Conservation (phyloP, 306 rosid species). For the Cicer bijugum region DNA sequence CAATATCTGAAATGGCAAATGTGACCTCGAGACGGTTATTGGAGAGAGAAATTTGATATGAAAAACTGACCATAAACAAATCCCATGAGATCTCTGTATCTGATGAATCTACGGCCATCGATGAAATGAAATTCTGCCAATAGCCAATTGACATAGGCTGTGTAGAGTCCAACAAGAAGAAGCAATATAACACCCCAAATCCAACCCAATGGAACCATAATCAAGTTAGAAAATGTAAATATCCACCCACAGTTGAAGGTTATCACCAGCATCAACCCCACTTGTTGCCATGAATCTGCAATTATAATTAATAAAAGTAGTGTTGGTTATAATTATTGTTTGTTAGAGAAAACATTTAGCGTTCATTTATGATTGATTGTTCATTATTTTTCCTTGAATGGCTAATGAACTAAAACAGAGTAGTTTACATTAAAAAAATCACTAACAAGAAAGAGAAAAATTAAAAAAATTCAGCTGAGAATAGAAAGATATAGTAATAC, state of each 20-base stretch:
- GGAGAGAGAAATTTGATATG: neutral
- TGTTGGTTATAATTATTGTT: no score
- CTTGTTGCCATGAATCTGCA: constrained; percentile 64
- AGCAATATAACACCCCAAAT: constrained; percentile 63
- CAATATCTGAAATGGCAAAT: neutral
- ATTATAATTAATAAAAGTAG: neutral
- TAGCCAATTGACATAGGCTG: constrained; percentile 68
- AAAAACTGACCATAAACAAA: constrained; percentile 48
- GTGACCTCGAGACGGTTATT: neutral
- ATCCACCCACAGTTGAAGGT: constrained; percentile 64
- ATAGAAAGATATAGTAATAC: constrained; percentile 35
- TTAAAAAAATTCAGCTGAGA: neutral
- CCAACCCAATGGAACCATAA: constrained; percentile 69
- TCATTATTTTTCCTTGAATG: no score
- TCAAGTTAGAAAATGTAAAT: constrained; percentile 56
- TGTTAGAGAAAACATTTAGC: no score
- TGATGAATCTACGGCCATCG: constrained; percentile 63
- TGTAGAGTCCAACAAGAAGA: constrained; percentile 54
- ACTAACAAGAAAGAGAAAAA: neutral
- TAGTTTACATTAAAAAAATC: neutral
- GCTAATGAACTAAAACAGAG: neutral
- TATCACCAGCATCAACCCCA: constrained; percentile 61
- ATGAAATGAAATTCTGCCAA: constrained; percentile 67
- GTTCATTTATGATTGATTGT: no score
- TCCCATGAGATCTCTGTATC: constrained; percentile 77